Evolutionary conservation across 208 protist genomes (phyloP).

Genomic region (Leishmania guyanensis): DNA sequence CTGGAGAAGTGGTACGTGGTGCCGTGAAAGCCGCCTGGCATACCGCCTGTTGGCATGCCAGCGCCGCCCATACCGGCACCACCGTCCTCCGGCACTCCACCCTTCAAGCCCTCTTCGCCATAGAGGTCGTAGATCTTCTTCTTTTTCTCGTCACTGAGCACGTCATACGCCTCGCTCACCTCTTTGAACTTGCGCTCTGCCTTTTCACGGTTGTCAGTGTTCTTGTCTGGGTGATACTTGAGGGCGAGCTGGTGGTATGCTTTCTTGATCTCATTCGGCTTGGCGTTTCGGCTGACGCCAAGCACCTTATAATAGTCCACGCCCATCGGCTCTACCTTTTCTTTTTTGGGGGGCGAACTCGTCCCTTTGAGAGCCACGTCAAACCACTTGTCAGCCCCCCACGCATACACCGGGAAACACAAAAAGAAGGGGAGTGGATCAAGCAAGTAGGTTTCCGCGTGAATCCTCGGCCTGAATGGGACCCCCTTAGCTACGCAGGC

Average conservation of each 20-base stretch:
- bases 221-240: slow-evolving; percentile 95
- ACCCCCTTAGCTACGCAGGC: background rate
- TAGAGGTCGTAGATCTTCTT: slow-evolving; percentile 97
- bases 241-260: slow-evolving; percentile 92
- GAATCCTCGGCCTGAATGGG: background rate
- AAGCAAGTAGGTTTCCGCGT: background rate
- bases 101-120: slow-evolving; percentile 97
- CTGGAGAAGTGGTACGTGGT: slow-evolving; percentile 68
- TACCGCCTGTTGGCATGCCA: slow-evolving; percentile 35
- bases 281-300: slow-evolving; percentile 64
- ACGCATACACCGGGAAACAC: background rate
- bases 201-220: slow-evolving; percentile 80
- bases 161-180: slow-evolving; percentile 97
- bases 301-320: slow-evolving; percentile 92
- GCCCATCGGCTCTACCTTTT: slow-evolving; percentile 33
- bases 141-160: slow-evolving; percentile 97
- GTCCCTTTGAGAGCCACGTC: background rate
- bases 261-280: slow-evolving; percentile 86
- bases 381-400: background rate
- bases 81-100: slow-evolving; percentile 56
- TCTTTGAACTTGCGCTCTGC: slow-evolving; percentile 92
- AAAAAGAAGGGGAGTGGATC: background rate
- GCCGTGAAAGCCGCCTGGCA: slow-evolving; percentile 45
- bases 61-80: slow-evolving; percentile 71
- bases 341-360: background rate